These are phyloP conservation scores for Trichoderma endophyticum DNA, from an alignment of 2,329 filamentous ascomycete species.

Conservation along the genomic window DNA sequence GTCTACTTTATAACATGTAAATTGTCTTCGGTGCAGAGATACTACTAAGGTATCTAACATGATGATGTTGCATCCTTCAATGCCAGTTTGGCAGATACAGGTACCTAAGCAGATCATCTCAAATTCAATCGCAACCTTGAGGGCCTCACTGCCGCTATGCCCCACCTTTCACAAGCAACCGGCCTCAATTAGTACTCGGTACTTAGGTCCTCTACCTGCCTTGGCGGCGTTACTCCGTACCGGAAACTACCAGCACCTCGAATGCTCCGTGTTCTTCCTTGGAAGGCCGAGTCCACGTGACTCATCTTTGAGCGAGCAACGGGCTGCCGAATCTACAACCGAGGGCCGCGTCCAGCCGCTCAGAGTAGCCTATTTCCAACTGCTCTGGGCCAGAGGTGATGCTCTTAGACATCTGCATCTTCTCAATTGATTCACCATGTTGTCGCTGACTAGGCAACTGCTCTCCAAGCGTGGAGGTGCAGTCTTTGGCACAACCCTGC, in stretches of 20 bases:
- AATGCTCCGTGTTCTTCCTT: neutral
- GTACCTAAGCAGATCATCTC: neutral
- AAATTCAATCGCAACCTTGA: neutral
- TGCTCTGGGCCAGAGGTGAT: neutral
- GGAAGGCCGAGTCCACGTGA: neutral
- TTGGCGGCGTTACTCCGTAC: neutral
- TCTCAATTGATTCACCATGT: constrained; percentile 5
- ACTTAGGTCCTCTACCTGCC: neutral
- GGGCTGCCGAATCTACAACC: constrained; percentile 11
- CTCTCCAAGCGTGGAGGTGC: constrained; percentile 11
- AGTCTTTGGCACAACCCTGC: neutral
- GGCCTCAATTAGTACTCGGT: neutral
- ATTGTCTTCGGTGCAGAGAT: neutral
- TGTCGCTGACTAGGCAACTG: constrained; percentile 2
- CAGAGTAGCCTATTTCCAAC: neutral
- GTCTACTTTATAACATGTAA: neutral
- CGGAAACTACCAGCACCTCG: neutral
- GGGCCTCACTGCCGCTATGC: neutral
- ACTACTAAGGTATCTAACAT: neutral
- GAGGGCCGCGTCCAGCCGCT: constrained; percentile 16
- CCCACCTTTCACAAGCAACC: neutral
- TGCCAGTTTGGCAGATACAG: neutral
- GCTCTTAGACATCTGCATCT: neutral
- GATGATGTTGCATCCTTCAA: neutral
- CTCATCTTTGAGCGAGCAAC: neutral